Conservation (phyloP, 805 yeast genomes). For the Blastobotrys parvus region DNA sequence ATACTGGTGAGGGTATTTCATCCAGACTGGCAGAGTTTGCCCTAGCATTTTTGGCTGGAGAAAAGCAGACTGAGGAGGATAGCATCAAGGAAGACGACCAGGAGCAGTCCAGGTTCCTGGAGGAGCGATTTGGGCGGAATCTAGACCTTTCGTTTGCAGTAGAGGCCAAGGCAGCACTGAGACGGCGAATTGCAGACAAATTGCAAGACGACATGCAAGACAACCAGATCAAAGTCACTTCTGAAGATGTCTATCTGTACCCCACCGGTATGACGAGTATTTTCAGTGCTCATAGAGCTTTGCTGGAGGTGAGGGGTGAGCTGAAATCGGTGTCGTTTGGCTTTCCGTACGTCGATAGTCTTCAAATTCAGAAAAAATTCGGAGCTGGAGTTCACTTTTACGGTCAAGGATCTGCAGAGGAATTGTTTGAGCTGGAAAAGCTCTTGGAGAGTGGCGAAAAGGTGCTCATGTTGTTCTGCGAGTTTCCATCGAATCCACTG, state of each 20-base stretch:
- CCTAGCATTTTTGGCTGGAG: slow-evolving; percentile 22
- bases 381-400: slow-evolving; percentile 86
- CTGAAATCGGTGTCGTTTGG: slow-evolving; percentile 85
- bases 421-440: slow-evolving; percentile 53
- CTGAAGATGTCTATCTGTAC: slow-evolving; percentile 70
- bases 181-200: slow-evolving; percentile 65
- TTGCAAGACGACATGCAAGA: slow-evolving; percentile 39
- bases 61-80: slow-evolving; percentile 11
- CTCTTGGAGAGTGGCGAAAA: slow-evolving; percentile 54
- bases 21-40: slow-evolving; percentile 85
- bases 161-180: slow-evolving; percentile 68
- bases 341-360: slow-evolving; percentile 90
- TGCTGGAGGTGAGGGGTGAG: slow-evolving; percentile 19
- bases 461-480: slow-evolving; percentile 77
- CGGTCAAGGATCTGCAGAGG: slow-evolving; percentile 71
- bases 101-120: slow-evolving; percentile 55
- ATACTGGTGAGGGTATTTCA: slow-evolving; percentile 93
- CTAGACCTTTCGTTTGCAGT: slow-evolving; percentile 67
- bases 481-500: slow-evolving; percentile 93
- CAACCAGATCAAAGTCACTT: slow-evolving; percentile 24
- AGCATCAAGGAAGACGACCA: slow-evolving; percentile 1
- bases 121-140: slow-evolving; percentile 86
- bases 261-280: slow-evolving; percentile 94
- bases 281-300: slow-evolving; percentile 60
- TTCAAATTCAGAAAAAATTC: slow-evolving; percentile 76